Conservation (phyloP, 768 basidiomycete genomes). For the Suillus hirtellus region DNA sequence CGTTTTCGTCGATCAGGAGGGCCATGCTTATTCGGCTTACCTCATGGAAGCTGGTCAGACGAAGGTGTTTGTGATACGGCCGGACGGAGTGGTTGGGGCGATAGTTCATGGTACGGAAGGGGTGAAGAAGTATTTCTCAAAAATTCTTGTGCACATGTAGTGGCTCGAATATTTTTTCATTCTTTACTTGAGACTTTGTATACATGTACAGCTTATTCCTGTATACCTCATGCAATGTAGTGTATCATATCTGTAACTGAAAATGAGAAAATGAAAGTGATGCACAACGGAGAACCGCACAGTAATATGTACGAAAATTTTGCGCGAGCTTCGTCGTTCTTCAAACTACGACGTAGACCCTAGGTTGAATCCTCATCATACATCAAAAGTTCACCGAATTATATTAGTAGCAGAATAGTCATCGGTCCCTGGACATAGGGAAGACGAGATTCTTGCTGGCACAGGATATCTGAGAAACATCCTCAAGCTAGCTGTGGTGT, state of each 20-base stretch:
- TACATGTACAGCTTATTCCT: background rate
- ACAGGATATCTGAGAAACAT: constrained; percentile 25
- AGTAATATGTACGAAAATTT: no score
- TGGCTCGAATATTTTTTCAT: background rate
- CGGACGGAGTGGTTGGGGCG: constrained; percentile 45
- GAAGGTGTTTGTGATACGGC: constrained; percentile 38
- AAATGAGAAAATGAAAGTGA: no score
- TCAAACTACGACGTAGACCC: no score
- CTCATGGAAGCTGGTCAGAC: constrained; percentile 30
- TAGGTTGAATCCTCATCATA: no score
- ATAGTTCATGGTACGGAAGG: constrained; percentile 24
- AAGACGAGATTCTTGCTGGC: constrained; percentile 27
- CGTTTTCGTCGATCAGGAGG: constrained; percentile 35
- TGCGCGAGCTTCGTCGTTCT: no score
- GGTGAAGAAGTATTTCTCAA: constrained; percentile 15
- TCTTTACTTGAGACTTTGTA: background rate
- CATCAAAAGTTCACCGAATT: constrained; percentile 31
- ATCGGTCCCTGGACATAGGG: constrained; percentile 43
- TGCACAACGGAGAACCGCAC: no score
- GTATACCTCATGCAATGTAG: background rate
- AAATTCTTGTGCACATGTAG: constrained; percentile 14
- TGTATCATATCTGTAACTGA: background rate
- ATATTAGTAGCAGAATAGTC: constrained; percentile 39
- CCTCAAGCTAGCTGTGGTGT: constrained; percentile 37
- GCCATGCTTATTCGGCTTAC: constrained; percentile 40